phyloP scores from a whole-genome alignment of 2,329 filamentous ascomycete genomes.

The Coniochaeta prunicola region DNA sequence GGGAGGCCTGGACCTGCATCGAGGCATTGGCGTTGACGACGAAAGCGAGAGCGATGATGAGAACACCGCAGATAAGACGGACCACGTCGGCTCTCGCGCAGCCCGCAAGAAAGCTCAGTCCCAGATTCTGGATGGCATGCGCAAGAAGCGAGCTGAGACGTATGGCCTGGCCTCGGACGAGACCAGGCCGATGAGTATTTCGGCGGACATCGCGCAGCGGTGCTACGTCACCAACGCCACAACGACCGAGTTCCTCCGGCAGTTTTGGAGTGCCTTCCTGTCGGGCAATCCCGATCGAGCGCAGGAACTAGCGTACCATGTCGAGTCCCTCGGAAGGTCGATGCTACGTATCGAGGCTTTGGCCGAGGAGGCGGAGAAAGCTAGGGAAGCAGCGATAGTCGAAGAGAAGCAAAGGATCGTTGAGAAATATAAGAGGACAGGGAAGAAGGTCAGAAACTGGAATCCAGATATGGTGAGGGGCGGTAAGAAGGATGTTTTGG shows the following conservation, averaged over 20 bases:
- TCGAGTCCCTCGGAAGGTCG: constrained; percentile 74
- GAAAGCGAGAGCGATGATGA: constrained; percentile 63
- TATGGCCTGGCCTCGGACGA: constrained; percentile 41
- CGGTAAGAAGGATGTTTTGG: constrained; percentile 66
- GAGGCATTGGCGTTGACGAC: constrained; percentile 61
- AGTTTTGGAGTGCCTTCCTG: constrained; percentile 91
- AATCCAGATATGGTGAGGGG: constrained; percentile 64
- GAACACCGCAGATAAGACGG: constrained; percentile 24
- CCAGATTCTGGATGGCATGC: constrained; percentile 59
- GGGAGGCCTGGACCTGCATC: constrained; percentile 52
- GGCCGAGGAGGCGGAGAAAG: constrained; percentile 69
- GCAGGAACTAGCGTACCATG: constrained; percentile 71
- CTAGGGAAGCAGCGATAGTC: constrained; percentile 60
- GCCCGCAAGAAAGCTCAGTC: constrained; percentile 58
- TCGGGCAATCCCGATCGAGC: constrained; percentile 80
- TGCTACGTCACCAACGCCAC: constrained; percentile 76
- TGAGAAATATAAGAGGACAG: constrained; percentile 63
- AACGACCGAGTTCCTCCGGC: constrained; percentile 89
- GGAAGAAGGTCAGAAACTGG: constrained; percentile 59
- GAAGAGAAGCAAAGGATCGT: constrained; percentile 63
- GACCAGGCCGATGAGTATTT: constrained; percentile 47
- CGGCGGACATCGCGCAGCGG: constrained; percentile 49
- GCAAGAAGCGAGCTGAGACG: constrained; percentile 52
- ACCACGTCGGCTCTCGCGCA: constrained; percentile 62
- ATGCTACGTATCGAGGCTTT: constrained; percentile 74